These are phyloP conservation scores for Boletus edulis DNA, from an alignment of 768 basidiomycete species.

Conservation along the genomic window DNA sequence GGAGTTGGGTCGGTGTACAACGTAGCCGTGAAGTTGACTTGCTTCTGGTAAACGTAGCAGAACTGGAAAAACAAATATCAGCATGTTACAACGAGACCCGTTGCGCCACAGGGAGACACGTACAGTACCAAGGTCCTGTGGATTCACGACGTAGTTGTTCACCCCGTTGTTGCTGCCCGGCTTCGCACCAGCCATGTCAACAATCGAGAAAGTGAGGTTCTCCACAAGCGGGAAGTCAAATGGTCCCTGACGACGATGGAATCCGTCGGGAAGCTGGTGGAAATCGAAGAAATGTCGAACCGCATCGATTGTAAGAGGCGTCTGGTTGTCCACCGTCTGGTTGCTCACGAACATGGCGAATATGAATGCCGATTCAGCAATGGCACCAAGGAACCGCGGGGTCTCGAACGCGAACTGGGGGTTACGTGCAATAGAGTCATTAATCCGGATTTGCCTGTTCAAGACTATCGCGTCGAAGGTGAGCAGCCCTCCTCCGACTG, in stretches of 20 bases:
- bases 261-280: constrained; percentile 15
- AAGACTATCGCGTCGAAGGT: constrained; percentile 18
- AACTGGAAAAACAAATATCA: not conserved
- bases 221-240: constrained; percentile 2
- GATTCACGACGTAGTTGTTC: constrained; percentile 10
- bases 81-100: not conserved
- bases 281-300: constrained; percentile 13
- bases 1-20: constrained; percentile 21
- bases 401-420: constrained; percentile 16
- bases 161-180: constrained; percentile 17
- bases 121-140: constrained; percentile 8
- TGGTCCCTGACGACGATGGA: constrained; percentile 12
- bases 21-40: constrained; percentile 11
- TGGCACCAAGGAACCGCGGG: constrained; percentile 10
- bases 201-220: not conserved
- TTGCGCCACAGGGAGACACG: not conserved
- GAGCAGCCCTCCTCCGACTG: constrained; percentile 13
- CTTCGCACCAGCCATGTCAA: not conserved
- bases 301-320: not conserved
- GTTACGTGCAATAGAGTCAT: constrained; percentile 23
- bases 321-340: constrained; percentile 5
- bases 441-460: constrained; percentile 17
- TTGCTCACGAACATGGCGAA: constrained; percentile 21
- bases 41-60: constrained; percentile 17
- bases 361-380: constrained; percentile 16